Conservation (phyloP, 805 yeast genomes). For the Wickerhamomyces bovis region DNA sequence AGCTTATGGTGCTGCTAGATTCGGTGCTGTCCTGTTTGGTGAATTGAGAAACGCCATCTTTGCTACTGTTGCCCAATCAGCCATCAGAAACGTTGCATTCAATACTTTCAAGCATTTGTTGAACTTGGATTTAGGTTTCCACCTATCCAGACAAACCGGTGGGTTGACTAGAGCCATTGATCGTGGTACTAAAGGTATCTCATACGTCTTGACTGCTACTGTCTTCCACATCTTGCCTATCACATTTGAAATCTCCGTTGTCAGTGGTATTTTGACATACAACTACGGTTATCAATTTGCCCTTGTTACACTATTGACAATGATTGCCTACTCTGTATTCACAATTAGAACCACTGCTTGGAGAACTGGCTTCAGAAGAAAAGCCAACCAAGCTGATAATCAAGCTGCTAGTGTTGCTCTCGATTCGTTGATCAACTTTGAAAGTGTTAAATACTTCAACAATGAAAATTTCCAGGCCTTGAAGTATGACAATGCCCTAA, state of each 20-base stretch:
- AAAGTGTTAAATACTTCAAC: slow-evolving; percentile 90
- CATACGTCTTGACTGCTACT: slow-evolving; percentile 89
- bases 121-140: slow-evolving; percentile 83
- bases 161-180: slow-evolving; percentile 95
- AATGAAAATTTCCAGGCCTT: slow-evolving; percentile 75
- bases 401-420: slow-evolving; percentile 92
- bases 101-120: slow-evolving; percentile 82
- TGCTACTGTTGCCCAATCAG: slow-evolving; percentile 92
- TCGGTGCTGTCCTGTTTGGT: slow-evolving; percentile 91
- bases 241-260: slow-evolving; percentile 85
- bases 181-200: slow-evolving; percentile 95
- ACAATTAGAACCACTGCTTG: slow-evolving; percentile 92
- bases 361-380: slow-evolving; percentile 88
- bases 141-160: slow-evolving; percentile 88
- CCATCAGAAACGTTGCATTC: slow-evolving; percentile 83
- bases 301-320: slow-evolving; percentile 78
- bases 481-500: slow-evolving; percentile 74
- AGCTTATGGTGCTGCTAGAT: slow-evolving; percentile 90
- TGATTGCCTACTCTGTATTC: slow-evolving; percentile 82
- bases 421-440: slow-evolving; percentile 90
- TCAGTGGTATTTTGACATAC: slow-evolving; percentile 88
- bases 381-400: slow-evolving; percentile 90
- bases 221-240: slow-evolving; percentile 96
- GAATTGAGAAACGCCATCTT: slow-evolving; percentile 93
- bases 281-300: slow-evolving; percentile 89